Evolutionary conservation across 441 rosid genomes (phyloP), one percentile per base, ranked within the genome.

Genomic region (Erodium trifolium): DNA sequence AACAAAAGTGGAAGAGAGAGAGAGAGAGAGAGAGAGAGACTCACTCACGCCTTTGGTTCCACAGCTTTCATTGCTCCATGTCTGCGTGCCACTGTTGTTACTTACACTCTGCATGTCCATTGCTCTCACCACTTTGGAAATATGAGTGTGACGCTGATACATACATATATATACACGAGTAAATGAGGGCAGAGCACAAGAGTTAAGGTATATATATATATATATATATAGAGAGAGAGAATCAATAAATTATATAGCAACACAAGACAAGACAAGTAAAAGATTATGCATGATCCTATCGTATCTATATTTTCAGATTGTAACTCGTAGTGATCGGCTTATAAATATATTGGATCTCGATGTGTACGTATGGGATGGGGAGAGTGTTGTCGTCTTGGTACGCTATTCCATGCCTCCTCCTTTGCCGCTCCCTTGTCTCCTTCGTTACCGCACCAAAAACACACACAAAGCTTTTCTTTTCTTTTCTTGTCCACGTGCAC

Each of bases 381-480:
- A 45, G 5, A 41, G 68, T 75, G 75, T 72, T 23, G 57, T 67
- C 53, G 62, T 68, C 66, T 70, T 45, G 53, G 71, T 76, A 76
- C 77, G 64, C 76, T 39, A 35, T 72, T 67, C 75, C 53, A 73
- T 74, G 77, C 27, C 27, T 71, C 77, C 83, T 76, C 47, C 70
- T 77, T 73, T 71, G 67, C 79, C 71, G 81, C 65, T 75, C 23
- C 55, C 66, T 69, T 80, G 85, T 80, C 87, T 72, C 79, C 81
- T 75, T 34, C 76, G 18, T 70, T 73, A 68, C 77, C 75, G 41
- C 41, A 37, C 41, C 41, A 72, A n/a, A n/a, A n/a, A n/a, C n/a
- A 73, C 63, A 9, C 47, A 65, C 13, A 60, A 39, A 39, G 6
- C 6, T 39, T 39, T 39, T 1, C 45, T 39, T 39, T 39, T 65